Evolutionary conservation across 164 flowering plant species (phyloP), one percentile per base, ranked within the genome.

Genomic region (Saururus chinensis): DNA sequence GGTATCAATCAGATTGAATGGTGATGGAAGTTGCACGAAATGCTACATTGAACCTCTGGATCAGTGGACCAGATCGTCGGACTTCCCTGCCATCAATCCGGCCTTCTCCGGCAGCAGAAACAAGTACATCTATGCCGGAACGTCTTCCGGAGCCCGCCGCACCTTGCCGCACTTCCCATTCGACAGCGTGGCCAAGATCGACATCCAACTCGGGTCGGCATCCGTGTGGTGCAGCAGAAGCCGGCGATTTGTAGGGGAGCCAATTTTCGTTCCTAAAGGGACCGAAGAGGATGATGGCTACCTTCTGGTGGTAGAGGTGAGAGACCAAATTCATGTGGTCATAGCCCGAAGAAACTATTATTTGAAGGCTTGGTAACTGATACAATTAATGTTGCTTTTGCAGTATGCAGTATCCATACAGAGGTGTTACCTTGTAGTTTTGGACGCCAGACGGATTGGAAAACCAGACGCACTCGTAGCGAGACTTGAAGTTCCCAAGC

Each of bases 401-500:
- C 84, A 92, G 98, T 90, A 93, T 78, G 96, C 95, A 54, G 97
- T 88, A 19, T 71, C 92, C 55, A 71, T 81, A 55, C 85, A 85
- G 37, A 88, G 81, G 57, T 93, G 97, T 61, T 84, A 81, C 67
- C 84, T 93, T n/a, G 79, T 88, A 17, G 65, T 93, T 13, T 72
- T 93, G 71, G 70, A 88, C 76, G 59, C 96, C 0, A 82, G 63
- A 61, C 68, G 61, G 51, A 76, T 89, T 30, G 98, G 96, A 68
- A 79, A 80, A 71, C 68, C 42, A 22, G 82, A 77, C 68, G 90
- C 90, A 23, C 52, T 90, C 1, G 77, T 93, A 52, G 92, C 92
- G 60, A 90, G 83, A 60, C 72, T 89, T 64, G 95, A 81, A 74
- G 91, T 93, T 40, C 97, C 97, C 3, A 86, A 70, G 64, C 72